Conservation (phyloP, 2,329 filamentous ascomycete species). For the Fusarium dlaminii region DNA sequence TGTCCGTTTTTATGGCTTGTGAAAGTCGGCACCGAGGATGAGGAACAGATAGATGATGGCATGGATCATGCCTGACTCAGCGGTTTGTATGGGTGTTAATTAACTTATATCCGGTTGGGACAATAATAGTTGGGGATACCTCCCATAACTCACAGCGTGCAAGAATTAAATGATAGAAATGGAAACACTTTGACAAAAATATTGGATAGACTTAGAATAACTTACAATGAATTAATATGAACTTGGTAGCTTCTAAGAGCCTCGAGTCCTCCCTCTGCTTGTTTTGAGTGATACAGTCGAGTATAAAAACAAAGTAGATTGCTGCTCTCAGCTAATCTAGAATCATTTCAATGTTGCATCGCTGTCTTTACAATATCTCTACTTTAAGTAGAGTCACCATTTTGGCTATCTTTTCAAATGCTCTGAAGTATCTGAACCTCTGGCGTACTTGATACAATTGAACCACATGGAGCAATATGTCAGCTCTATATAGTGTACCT, state of each 20-base stretch:
- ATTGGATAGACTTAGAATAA: no score
- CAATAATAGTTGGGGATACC: background rate
- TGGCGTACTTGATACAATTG: background rate
- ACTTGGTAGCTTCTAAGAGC: background rate
- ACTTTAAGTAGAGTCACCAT: background rate
- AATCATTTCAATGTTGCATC: background rate
- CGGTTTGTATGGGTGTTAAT: background rate
- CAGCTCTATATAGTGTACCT: background rate
- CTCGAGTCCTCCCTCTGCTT: background rate
- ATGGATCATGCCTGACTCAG: background rate
- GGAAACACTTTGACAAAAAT: no score
- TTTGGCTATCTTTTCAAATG: no score
- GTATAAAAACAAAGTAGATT: background rate
- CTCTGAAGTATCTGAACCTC: background rate
- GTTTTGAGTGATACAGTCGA: background rate
- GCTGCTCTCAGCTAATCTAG: background rate
- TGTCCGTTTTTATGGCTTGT: slow-evolving; percentile 36
- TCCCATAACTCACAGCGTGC: background rate
- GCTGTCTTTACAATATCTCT: accelerated
- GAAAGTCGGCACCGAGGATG: slow-evolving; percentile 35
- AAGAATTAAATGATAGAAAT: background rate
- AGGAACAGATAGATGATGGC: background rate
- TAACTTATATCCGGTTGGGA: background rate
- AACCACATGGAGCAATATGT: background rate
- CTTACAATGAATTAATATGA: background rate